Conservation (phyloP, 2,329 filamentous ascomycete species). For the Lojkania enalia region DNA sequence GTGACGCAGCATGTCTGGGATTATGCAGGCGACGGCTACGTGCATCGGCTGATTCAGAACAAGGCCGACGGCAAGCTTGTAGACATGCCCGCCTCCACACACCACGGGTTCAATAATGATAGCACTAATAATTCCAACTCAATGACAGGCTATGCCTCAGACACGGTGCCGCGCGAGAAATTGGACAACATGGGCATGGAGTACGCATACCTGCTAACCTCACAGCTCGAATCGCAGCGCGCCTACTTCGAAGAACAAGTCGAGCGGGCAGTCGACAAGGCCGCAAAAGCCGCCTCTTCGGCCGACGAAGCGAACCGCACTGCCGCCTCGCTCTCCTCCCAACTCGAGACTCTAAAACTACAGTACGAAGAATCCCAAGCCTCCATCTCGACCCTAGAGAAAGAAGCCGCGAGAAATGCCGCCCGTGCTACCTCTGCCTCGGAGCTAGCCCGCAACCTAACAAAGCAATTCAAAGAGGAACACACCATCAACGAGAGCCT, state of each 20-base stretch:
- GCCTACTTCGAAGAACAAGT: constrained; percentile 94
- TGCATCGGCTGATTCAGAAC: constrained; percentile 90
- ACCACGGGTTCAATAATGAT: constrained; percentile 17
- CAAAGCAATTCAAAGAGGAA: constrained; percentile 80
- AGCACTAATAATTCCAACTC: constrained; percentile 25
- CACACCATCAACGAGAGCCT: constrained; percentile 81
- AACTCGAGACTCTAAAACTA: constrained; percentile 57
- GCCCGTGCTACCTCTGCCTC: constrained; percentile 70
- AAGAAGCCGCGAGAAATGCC: constrained; percentile 62
- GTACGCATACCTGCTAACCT: constrained; percentile 91
- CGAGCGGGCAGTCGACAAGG: constrained; percentile 86
- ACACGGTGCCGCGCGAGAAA: constrained; percentile 73
- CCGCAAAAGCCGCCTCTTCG: constrained; percentile 68
- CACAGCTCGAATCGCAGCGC: constrained; percentile 89
- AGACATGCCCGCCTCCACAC: constrained; percentile 69
- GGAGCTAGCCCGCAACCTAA: constrained; percentile 73
- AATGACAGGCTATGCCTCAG: constrained; percentile 57
- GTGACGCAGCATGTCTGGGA: constrained; percentile 97
- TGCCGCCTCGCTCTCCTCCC: constrained; percentile 54
- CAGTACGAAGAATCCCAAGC: constrained; percentile 58
- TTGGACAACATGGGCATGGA: constrained; percentile 83
- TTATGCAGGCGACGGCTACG: constrained; percentile 93
- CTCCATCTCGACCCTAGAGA: constrained; percentile 70
- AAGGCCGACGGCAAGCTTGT: constrained; percentile 92
- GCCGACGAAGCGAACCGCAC: constrained; percentile 64